Evolutionary conservation across 2,329 filamentous ascomycete species (phyloP).

Genomic region (Decorospora gaudefroyi): DNA sequence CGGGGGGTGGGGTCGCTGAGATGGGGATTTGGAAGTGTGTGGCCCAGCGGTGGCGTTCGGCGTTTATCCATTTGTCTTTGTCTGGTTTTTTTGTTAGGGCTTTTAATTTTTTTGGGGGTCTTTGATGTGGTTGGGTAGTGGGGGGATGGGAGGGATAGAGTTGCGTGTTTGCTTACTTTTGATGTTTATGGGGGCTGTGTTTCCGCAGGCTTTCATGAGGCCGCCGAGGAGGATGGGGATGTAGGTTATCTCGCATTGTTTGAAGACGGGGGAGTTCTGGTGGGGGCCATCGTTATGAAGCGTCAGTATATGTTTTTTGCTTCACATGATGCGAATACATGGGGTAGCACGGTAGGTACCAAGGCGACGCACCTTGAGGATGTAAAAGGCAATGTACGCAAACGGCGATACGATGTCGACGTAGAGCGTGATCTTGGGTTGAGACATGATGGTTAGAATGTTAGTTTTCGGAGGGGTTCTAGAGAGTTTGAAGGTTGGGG

Average conservation of each 20-base stretch:
- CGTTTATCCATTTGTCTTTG: conserved; percentile 62
- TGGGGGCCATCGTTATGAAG: neutral
- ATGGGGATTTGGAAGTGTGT: conserved; percentile 61
- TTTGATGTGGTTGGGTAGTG: too few relatives aligned
- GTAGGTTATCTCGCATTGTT: conserved; percentile 59
- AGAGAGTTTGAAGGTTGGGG: too few relatives aligned
- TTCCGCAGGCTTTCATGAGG: conserved; percentile 61
- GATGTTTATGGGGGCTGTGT: conserved; percentile 59
- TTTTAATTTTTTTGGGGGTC: too few relatives aligned
- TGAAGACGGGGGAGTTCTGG: conserved; percentile 61
- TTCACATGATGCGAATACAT: neutral
- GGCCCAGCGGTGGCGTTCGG: conserved; percentile 60
- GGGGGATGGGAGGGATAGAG: too few relatives aligned
- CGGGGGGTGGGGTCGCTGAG: conserved; percentile 48
- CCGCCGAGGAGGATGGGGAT: conserved; percentile 64
- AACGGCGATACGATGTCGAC: conserved; percentile 65
- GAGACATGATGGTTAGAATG: conserved; percentile 47
- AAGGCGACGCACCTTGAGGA: conserved; percentile 54
- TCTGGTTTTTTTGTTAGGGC: conserved; percentile 50
- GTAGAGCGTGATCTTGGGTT: conserved; percentile 60
- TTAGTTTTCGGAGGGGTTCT: too few relatives aligned
- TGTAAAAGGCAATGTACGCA: conserved; percentile 63
- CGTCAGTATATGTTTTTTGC: conserved; percentile 1
- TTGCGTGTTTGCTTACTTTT: conserved; percentile 60
- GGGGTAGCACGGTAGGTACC: too few relatives aligned